Conservation (phyloP, 768 basidiomycete genomes). For the Rubroboletus satanas region DNA sequence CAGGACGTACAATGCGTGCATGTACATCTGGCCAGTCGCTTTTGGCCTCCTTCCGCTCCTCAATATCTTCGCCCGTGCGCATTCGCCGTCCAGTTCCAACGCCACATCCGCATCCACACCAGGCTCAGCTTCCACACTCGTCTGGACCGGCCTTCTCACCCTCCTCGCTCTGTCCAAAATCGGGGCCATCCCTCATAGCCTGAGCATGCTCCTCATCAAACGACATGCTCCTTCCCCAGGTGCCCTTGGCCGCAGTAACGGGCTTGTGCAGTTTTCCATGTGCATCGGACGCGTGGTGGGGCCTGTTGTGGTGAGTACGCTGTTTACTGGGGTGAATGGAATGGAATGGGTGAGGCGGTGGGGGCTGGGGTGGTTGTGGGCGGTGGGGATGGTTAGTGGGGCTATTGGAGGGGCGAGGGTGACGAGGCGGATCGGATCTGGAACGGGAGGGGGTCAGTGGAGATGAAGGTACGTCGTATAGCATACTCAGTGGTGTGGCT, state of each 20-base stretch:
- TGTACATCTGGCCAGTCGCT: conserved; percentile 50
- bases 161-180: conserved; percentile 38
- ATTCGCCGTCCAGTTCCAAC: background rate
- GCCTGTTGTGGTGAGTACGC: conserved; percentile 48
- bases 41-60: conserved; percentile 49
- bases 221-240: conserved; percentile 10
- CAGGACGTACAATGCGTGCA: conserved; percentile 48
- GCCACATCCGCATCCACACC: conserved; percentile 11
- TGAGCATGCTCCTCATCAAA: conserved; percentile 39
- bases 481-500: too few relatives aligned
- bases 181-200: conserved; percentile 30
- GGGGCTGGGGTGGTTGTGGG: too few relatives aligned
- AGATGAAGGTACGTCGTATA: too few relatives aligned
- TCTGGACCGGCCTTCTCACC: conserved; percentile 49
- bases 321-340: conserved; percentile 18
- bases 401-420: too few relatives aligned
- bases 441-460: too few relatives aligned
- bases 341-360: too few relatives aligned
- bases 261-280: conserved; percentile 55
- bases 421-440: too few relatives aligned
- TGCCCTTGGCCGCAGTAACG: conserved; percentile 54
- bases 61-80: conserved; percentile 43
- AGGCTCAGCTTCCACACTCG: conserved; percentile 18
- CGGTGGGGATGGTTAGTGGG: too few relatives aligned
- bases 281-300: conserved; percentile 49